Evolutionary conservation across 257 asterid genomes (phyloP).

Genomic region (Linaria vulgaris): DNA sequence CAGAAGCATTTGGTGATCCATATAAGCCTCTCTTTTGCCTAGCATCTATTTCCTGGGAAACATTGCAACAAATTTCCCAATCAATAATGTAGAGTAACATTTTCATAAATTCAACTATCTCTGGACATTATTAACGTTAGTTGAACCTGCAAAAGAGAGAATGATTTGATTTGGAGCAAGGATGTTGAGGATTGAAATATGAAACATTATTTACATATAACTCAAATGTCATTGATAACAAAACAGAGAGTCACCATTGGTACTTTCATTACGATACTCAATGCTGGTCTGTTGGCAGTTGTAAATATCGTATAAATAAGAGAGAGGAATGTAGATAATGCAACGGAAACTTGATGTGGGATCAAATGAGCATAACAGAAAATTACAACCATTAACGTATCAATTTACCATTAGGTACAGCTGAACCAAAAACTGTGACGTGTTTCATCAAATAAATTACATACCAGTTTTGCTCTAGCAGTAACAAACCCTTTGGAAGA

Average conservation of each 20-base stretch:
- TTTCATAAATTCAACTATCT: constrained; percentile 1
- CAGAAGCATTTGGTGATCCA: constrained; percentile 76
- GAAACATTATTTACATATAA: neutral
- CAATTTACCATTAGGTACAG: too few relatives aligned
- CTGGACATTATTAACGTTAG: neutral
- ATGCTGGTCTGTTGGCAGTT: constrained; percentile 4
- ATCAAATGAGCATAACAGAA: too few relatives aligned
- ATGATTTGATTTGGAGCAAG: neutral
- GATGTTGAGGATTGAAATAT: neutral
- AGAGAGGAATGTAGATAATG: too few relatives aligned
- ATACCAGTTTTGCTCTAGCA: constrained; percentile 90
- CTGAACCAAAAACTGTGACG: constrained; percentile 12
- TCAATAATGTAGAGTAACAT: constrained; percentile 16
- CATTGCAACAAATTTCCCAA: constrained; percentile 26
- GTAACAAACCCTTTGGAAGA: constrained; percentile 86
- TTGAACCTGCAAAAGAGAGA: constrained; percentile 1
- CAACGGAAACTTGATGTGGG: too few relatives aligned
- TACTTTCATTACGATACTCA: constrained; percentile 18
- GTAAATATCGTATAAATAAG: neutral
- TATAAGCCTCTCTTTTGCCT: constrained; percentile 70
- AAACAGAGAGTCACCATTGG: constrained; percentile 6
- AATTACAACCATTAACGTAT: too few relatives aligned
- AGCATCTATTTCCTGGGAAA: constrained; percentile 84
- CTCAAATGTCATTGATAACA: constrained; percentile 5
- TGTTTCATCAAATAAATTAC: constrained; percentile 16